phyloP scores from a whole-genome alignment of 495 filamentous ascomycete species.

The Astrothelium macrocarpum region DNA sequence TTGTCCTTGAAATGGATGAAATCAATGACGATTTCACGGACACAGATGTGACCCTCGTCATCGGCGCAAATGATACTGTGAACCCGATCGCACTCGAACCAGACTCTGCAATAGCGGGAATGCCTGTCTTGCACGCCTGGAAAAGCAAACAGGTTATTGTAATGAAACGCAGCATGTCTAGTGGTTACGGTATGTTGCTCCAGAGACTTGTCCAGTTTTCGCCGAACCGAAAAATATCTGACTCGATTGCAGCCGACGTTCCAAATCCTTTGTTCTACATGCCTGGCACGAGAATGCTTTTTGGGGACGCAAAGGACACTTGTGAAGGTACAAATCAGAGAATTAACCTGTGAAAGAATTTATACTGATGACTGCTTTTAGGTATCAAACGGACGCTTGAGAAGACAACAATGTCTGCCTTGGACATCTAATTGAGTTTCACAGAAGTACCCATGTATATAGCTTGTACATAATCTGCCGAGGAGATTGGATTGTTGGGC shows the following conservation, averaged over 20 bases:
- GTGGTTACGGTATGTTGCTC: slow-evolving; percentile 56
- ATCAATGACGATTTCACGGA: slow-evolving; percentile 80
- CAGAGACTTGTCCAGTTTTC: background rate
- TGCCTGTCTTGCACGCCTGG: slow-evolving; percentile 80
- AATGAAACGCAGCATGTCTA: slow-evolving; percentile 76
- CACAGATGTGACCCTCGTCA: slow-evolving; percentile 75
- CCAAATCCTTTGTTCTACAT: slow-evolving; percentile 84
- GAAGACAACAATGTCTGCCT: background rate
- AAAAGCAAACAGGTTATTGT: slow-evolving; percentile 83
- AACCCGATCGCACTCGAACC: slow-evolving; percentile 75
- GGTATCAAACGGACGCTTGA: slow-evolving; percentile 5
- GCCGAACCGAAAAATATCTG: background rate
- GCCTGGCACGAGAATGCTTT: slow-evolving; percentile 74
- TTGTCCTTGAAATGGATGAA: slow-evolving; percentile 81
- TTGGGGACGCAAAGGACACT: slow-evolving; percentile 70
- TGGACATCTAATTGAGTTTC: background rate
- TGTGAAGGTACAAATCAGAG: slow-evolving; percentile 52
- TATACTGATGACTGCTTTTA: background rate
- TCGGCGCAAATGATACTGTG: slow-evolving; percentile 78
- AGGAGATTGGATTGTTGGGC: background rate
- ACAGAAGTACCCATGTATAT: no score
- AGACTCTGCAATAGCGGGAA: slow-evolving; percentile 68
- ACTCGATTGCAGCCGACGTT: slow-evolving; percentile 51
- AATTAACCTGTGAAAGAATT: background rate
- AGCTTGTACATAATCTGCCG: background rate